These are phyloP conservation scores for Desmodesmus armatus DNA, from an alignment of 139 green algal species.

Conservation along the genomic window DNA sequence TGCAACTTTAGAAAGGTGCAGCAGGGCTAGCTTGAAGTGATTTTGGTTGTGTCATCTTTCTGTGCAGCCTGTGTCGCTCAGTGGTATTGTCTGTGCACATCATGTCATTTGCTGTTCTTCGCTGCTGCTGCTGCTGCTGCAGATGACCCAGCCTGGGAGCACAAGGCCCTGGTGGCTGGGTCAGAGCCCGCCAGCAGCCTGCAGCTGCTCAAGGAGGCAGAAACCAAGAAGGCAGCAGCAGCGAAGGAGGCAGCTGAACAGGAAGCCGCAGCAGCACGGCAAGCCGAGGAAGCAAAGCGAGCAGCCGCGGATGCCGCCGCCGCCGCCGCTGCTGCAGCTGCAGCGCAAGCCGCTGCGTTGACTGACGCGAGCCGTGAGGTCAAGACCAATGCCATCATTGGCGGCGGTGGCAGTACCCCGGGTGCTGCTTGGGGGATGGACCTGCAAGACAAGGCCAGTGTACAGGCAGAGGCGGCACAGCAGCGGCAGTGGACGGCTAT, in stretches of 20 bases:
- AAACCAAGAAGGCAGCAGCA: neutral
- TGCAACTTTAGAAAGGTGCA: too few species aligned
- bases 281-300: neutral
- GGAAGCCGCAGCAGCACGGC: neutral
- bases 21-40: too few species aligned
- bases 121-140: too few species aligned
- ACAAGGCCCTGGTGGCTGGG: slow-evolving; percentile 10
- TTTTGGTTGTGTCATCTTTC: too few species aligned
- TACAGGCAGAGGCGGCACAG: neutral
- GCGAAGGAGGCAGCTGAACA: neutral
- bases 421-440: neutral
- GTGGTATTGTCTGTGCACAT: too few species aligned
- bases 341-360: too few species aligned
- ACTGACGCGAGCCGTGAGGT: too few species aligned
- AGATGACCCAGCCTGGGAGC: slow-evolving; percentile 1
- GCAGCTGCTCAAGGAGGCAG: neutral
- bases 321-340: too few species aligned
- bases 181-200: neutral
- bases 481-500: slow-evolving; percentile 3
- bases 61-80: too few species aligned
- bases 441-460: neutral
- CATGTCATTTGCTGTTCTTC: too few species aligned
- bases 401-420: neutral
- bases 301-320: neutral
- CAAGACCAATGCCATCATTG: neutral